Conservation (phyloP, 2,329 filamentous ascomycete species). For the Aureobasidium subglaciale region DNA sequence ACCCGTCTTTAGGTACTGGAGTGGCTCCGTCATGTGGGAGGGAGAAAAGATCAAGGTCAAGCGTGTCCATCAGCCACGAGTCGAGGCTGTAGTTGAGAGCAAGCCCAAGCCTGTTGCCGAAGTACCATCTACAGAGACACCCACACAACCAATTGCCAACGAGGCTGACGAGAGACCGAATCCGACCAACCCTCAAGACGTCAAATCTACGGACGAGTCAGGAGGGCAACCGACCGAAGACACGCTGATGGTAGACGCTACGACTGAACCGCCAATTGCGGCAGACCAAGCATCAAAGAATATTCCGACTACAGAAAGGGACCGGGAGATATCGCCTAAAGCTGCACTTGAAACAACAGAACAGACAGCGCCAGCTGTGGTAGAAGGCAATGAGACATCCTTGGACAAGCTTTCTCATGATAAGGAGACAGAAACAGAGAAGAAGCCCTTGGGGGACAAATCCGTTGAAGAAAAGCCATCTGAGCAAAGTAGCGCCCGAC, state of each 20-base stretch:
- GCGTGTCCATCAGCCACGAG: slow-evolving; percentile 30
- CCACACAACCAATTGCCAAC: neutral
- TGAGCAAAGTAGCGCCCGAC: neutral
- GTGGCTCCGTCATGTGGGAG: slow-evolving; percentile 76
- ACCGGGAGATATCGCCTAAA: neutral
- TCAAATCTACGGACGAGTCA: neutral
- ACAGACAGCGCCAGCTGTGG: neutral
- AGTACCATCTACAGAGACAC: neutral
- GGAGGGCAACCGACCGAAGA: neutral
- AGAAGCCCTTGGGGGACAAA: neutral
- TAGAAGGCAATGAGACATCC: neutral
- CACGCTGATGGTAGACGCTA: neutral
- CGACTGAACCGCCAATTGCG: neutral
- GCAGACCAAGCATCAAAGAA: neutral
- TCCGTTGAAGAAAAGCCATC: neutral
- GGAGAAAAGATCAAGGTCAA: slow-evolving; percentile 63
- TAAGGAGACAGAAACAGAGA: neutral
- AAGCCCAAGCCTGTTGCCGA: slow-evolving; percentile 13
- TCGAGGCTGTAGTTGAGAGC: slow-evolving; percentile 20
- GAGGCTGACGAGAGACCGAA: neutral
- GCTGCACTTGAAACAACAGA: neutral
- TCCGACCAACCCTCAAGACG: neutral
- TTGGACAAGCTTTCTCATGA: neutral
- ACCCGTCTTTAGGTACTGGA: slow-evolving; percentile 87
- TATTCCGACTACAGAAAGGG: neutral